Evolutionary conservation across 768 basidiomycete genomes (phyloP).

Genomic region (Boletus subcaerulescens): DNA sequence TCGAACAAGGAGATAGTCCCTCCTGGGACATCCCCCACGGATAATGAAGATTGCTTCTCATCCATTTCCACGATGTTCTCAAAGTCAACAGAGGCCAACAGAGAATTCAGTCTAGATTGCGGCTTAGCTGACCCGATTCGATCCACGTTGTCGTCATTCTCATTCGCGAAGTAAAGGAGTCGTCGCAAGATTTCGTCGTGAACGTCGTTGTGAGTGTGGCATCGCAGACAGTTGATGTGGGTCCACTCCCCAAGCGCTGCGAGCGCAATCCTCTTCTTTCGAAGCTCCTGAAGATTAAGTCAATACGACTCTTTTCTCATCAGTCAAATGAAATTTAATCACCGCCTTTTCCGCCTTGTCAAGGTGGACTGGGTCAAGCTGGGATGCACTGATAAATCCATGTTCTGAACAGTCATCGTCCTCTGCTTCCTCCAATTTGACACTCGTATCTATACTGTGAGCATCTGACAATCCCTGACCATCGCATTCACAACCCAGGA

Average conservation of each 20-base stretch:
- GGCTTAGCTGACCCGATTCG: conserved; percentile 9
- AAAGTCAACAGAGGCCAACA: conserved; percentile 47
- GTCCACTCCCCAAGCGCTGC: conserved; percentile 79
- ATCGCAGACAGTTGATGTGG: conserved; percentile 71
- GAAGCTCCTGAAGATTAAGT: conserved; percentile 46
- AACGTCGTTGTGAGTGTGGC: conserved; percentile 44
- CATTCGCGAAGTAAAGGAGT: conserved; percentile 32
- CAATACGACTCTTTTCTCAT: not conserved
- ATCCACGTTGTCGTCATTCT: conserved; percentile 14
- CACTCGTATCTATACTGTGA: not conserved
- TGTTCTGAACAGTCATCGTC: conserved; percentile 30
- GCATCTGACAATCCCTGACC: conserved; percentile 9
- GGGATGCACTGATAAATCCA: conserved; percentile 67
- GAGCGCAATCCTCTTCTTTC: conserved; percentile 66
- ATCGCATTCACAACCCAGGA: conserved; percentile 77
- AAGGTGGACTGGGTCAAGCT: conserved; percentile 45
- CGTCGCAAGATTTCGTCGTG: conserved; percentile 64
- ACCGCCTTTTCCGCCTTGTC: conserved; percentile 55
- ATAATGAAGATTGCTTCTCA: conserved; percentile 30
- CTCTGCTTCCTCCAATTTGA: conserved; percentile 25
- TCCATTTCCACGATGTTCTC: conserved; percentile 42
- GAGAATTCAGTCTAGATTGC: conserved; percentile 29
- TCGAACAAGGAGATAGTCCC: conserved; percentile 78
- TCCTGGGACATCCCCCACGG: conserved; percentile 51
- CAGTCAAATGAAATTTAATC: conserved; percentile 15